Base-by-base conservation (phyloP, 2,329 filamentous ascomycete species). In the Colletotrichum cordylinicola region DNA sequence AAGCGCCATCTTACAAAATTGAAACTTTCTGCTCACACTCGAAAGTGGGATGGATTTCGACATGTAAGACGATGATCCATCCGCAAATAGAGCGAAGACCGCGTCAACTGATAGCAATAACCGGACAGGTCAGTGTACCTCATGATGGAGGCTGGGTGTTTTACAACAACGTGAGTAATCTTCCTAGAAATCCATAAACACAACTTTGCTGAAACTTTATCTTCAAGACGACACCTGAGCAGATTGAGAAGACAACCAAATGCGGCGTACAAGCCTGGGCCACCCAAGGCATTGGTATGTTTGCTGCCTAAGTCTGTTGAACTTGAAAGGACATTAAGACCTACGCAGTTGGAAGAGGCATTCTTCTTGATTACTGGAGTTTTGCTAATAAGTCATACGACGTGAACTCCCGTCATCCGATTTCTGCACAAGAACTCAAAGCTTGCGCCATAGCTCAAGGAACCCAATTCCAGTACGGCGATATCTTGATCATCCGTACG, bases 301-400 rank as follows among this genome's bases (percentile, higher is more conserved):
- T 52, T 3, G 1, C n/a, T 2, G n/a, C 12, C 2, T 4, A 13
- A 52, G 43, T 4, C 1, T 16, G n/a, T 13, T 5, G 1, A 6
- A 8, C 6, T 21, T 21, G n/a, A 52, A 52, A 52, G 2, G 6
- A 13, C 43, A 52, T n/a, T 24, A 8, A 52, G 12, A 52, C 6
- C n/a, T 8, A 21, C 21, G 43, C n/a, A 52, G 43, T 52, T 12
- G 43, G 43, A 1, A 52, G 43, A 52, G 43, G 43, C 4, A 12
- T 52, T 1, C 43, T 52, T 24, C n/a, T 52, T 52, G 43, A 21
- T 13, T 52, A 52, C n/a, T 52, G 43, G 43, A 21, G 10, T 6
- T 52, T 21, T 24, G 43, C 43, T 13, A 52, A 24, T 3, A 10
- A 52, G 43, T 21, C 43, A 10, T 52, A 52, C 43, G n/a, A 52